Evolutionary conservation across 2,329 filamentous ascomycete species (phyloP).

Genomic region (Phaeosphaeria sp.): DNA sequence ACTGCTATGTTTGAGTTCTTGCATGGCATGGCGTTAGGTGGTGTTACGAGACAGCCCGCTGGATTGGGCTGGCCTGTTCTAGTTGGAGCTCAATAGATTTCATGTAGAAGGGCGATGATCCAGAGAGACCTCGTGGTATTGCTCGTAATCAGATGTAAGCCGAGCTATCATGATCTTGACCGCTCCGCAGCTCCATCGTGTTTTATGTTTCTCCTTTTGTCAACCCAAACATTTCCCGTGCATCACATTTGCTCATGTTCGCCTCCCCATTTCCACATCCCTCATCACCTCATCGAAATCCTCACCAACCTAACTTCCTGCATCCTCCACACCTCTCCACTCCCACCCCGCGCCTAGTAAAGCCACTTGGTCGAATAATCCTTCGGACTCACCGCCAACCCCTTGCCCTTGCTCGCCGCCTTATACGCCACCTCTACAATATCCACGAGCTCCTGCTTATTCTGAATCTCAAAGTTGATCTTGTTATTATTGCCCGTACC

Average conservation of each 20-base stretch:
- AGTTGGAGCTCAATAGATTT: neutral
- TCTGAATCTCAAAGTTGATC: constrained; percentile 88
- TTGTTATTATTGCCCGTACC: constrained; percentile 97
- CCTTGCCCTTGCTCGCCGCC: constrained; percentile 92
- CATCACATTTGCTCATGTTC: neutral
- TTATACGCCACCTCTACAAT: constrained; percentile 97
- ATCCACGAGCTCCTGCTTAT: constrained; percentile 96
- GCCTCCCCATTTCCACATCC: neutral
- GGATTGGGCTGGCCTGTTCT: neutral
- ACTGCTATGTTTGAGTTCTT: neutral
- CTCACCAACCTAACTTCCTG: too few relatives aligned
- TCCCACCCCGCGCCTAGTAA: constrained; percentile 13
- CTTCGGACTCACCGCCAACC: constrained; percentile 93
- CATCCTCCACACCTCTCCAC: neutral
- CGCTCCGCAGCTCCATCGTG: too few relatives aligned
- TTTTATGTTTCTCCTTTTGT: too few relatives aligned
- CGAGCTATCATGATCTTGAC: neutral
- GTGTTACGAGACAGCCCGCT: constrained; percentile 3
- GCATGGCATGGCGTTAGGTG: constrained; percentile 16
- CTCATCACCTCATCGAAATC: too few relatives aligned
- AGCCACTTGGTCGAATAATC: constrained; percentile 72
- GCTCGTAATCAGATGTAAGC: neutral
- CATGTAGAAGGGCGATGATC: neutral
- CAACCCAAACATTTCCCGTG: too few relatives aligned
- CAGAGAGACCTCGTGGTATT: neutral